Conservation (phyloP, 352 stramenopile species). For the Thalassiosira exigua region DNA sequence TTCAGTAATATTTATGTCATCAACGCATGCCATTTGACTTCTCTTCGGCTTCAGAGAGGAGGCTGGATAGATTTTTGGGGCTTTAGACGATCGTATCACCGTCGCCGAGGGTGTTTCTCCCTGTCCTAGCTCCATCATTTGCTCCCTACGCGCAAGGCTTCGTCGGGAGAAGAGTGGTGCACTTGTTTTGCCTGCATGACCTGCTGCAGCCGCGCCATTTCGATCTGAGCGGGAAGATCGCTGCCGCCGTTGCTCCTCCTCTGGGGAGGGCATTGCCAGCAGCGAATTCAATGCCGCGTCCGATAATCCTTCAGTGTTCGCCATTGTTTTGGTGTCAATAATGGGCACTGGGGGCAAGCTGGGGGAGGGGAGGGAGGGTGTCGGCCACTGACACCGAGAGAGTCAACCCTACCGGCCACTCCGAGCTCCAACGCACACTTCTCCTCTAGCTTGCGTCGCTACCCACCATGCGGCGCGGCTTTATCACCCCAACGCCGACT, state of each 20-base stretch:
- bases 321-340: slow-evolving; percentile 52
- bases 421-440: no score
- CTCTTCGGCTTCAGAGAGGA: slow-evolving; percentile 31
- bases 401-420: no score
- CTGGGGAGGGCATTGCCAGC: slow-evolving; percentile 42
- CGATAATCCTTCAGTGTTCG: slow-evolving; percentile 77
- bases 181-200: slow-evolving; percentile 4
- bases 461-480: no score
- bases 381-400: no score
- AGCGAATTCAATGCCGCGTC: slow-evolving; percentile 73
- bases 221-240: slow-evolving; percentile 14
- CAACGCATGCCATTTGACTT: slow-evolving; percentile 5
- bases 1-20: slow-evolving; percentile 16
- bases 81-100: slow-evolving; percentile 64
- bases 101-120: slow-evolving; percentile 65
- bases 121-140: slow-evolving; percentile 71
- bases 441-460: no score
- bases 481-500: no score
- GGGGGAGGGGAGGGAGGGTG: no score
- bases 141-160: slow-evolving; percentile 53
- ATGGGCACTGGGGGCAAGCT: no score
- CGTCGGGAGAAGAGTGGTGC: slow-evolving; percentile 37
- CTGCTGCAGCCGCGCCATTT: slow-evolving; percentile 19
- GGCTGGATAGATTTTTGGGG: slow-evolving; percentile 48
- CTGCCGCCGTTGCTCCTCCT: slow-evolving; percentile 25